Evolutionary conservation across 163 green algal species (phyloP).

Genomic region (Chloromonas sp.): DNA sequence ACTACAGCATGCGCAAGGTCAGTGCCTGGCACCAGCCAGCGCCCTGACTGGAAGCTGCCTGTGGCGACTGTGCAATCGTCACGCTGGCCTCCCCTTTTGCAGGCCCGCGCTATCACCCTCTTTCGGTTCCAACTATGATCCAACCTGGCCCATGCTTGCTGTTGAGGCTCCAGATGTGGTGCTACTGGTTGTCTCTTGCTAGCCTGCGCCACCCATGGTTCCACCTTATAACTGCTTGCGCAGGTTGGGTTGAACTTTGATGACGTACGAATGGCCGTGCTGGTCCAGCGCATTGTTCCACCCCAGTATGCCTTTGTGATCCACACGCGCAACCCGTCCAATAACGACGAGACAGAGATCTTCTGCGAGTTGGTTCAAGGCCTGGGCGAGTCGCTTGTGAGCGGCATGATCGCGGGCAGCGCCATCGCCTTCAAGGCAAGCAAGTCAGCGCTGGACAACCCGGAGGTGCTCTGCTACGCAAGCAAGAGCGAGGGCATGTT

Average conservation of each 20-base stretch:
- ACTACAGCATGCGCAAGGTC: slow-evolving; percentile 77
- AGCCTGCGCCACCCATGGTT: no score
- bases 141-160: no score
- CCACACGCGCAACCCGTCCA: slow-evolving; percentile 95
- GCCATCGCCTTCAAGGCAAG: slow-evolving; percentile 76
- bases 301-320: slow-evolving; percentile 98
- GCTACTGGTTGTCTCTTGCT: no score
- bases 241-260: slow-evolving; percentile 75
- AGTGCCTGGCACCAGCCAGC: neutral
- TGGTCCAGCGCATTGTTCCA: slow-evolving; percentile 91
- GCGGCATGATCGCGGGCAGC: slow-evolving; percentile 79
- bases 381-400: slow-evolving; percentile 89
- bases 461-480: slow-evolving; percentile 83
- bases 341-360: slow-evolving; percentile 58
- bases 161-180: no score
- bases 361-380: slow-evolving; percentile 86
- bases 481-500: slow-evolving; percentile 93
- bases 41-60: no score
- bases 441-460: slow-evolving; percentile 76
- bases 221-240: neutral
- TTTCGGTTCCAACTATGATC: no score
- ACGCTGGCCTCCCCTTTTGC: neutral
- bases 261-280: slow-evolving; percentile 94
- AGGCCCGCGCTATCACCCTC: neutral
- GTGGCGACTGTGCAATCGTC: neutral